Base-by-base conservation (phyloP, 805 yeast species). In the Lipomyces kockii region DNA sequence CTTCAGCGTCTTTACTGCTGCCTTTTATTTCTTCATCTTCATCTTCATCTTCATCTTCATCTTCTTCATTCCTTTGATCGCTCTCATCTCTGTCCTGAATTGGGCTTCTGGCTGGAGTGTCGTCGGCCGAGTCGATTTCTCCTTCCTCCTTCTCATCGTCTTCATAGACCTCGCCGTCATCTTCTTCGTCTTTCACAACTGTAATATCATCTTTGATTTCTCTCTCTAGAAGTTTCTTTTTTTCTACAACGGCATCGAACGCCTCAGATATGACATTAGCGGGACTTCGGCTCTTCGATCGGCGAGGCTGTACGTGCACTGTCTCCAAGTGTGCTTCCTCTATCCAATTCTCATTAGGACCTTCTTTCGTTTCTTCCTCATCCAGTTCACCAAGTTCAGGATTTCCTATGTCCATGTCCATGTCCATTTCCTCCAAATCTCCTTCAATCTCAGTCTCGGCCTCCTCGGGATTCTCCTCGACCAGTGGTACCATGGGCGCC, bases 1-100 rank as follows among this genome's bases (percentile, higher is more conserved):
- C 74, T 11, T 65, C 77, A 3, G 62, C 74, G 8, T 63, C 74
- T 11, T 65, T 77, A 2, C 61, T 73, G 11, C 62, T 72, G 14
- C 66, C 72, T 22, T 67, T 69, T 5, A 54, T 68, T 20, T 61
- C 67, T 3, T 51, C 67, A 7, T 67, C 72, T 22, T 54, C 71
- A 11, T 59, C 70, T 20, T 58, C 62, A n/a, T 61, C 67, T 3
- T 51, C 67, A 7, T 67, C 72, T 22, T 54, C 71, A 11, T 59
- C 70, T 20, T 58, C 62, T 22, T 46, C 72, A 11, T 51, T 62
- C 25, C 51, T 35, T 25, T 43, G 8, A 63, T 43, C 49, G 6
- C 25, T 35, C 8, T 56, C 35, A 5, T 22, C 59, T 7, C 14
- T 20, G 9, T 54, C 58, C n/a, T 29, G 14, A 8, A 9, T 11